These are phyloP conservation scores for Lasiosphaeria hispida DNA, from an alignment of 495 filamentous ascomycete species.

Conservation along the genomic window DNA sequence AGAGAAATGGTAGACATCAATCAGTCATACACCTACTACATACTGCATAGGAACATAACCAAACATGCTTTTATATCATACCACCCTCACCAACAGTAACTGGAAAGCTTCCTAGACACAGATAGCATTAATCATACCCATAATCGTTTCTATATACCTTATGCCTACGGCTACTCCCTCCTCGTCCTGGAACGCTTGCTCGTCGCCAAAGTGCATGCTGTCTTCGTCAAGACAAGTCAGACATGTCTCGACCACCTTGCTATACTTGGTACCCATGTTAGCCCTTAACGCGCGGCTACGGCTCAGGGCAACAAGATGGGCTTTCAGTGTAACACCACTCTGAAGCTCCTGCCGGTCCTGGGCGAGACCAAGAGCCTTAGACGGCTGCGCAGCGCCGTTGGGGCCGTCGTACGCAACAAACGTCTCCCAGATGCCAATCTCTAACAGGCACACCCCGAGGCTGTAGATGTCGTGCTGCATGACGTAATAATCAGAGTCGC, in stretches of 20 bases:
- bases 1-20: too few relatives aligned
- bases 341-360: neutral
- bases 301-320: conserved; percentile 39
- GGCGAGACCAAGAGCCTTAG: neutral
- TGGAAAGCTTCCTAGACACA: too few relatives aligned
- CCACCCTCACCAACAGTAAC: too few relatives aligned
- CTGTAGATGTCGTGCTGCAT: conserved; percentile 67
- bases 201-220: conserved; percentile 47
- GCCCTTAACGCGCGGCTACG: conserved; percentile 41
- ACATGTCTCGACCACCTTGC: conserved; percentile 50
- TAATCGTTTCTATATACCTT: conserved; percentile 51
- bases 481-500: conserved; percentile 39
- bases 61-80: too few relatives aligned
- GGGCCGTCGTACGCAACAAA: conserved; percentile 39
- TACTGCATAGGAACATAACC: too few relatives aligned
- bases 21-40: too few relatives aligned
- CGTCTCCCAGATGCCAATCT: conserved; percentile 58
- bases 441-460: conserved; percentile 45
- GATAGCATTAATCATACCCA: too few relatives aligned
- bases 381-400: neutral
- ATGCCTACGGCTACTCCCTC: conserved; percentile 50
- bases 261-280: conserved; percentile 51
- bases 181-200: conserved; percentile 46
- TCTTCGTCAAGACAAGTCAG: conserved; percentile 54
- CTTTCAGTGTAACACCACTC: conserved; percentile 2